These are phyloP conservation scores for Aspergillus felis DNA, from an alignment of 2,329 filamentous ascomycete genomes.

Conservation along the genomic window DNA sequence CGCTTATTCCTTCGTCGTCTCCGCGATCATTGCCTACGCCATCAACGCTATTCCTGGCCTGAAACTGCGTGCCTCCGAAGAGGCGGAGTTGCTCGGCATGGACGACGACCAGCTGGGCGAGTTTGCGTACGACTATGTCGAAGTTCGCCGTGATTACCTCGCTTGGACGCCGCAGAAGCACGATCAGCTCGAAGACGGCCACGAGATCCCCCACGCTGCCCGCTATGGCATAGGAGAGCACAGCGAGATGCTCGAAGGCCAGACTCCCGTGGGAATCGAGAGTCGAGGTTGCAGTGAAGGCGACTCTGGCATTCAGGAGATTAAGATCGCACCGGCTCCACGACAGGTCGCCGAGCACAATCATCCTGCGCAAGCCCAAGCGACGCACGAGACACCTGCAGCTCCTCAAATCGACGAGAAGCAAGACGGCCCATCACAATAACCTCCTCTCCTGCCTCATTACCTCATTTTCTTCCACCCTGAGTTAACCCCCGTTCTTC, in stretches of 20 bases:
- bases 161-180: conserved; percentile 48
- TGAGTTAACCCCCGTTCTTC: conserved; percentile 8
- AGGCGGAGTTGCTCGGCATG: conserved; percentile 66
- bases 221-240: conserved; percentile 59
- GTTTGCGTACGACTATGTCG: conserved; percentile 51
- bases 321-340: conserved; percentile 27
- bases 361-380: conserved; percentile 10
- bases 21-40: conserved; percentile 65
- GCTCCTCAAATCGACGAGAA: conserved; percentile 22
- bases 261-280: conserved; percentile 32
- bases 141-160: conserved; percentile 49
- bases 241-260: conserved; percentile 59
- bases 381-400: conserved; percentile 11
- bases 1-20: conserved; percentile 64
- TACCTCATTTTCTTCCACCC: background rate
- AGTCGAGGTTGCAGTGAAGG: conserved; percentile 29
- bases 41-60: conserved; percentile 69
- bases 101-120: conserved; percentile 51
- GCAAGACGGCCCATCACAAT: conserved; percentile 7
- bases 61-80: conserved; percentile 62
- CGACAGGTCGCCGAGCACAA: conserved; percentile 28
- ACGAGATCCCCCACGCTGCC: conserved; percentile 54
- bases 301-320: conserved; percentile 27
- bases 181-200: conserved; percentile 44
- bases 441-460: background rate